Evolutionary conservation across 2,329 filamentous ascomycete species (phyloP).

Genomic region (Diaporthe ampelina): DNA sequence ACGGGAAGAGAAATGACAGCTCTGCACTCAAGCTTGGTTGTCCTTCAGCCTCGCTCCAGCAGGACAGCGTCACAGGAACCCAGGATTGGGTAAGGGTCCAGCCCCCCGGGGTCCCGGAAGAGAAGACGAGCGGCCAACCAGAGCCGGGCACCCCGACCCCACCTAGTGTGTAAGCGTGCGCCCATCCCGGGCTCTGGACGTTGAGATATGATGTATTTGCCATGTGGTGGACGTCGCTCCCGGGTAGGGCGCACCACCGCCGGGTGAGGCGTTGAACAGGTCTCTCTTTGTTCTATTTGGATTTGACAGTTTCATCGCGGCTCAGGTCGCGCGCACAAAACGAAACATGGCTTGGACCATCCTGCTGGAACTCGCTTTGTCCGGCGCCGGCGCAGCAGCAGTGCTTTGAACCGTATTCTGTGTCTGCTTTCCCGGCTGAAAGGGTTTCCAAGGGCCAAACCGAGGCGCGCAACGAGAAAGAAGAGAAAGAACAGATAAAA

Average conservation of each 20-base stretch:
- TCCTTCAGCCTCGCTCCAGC: conserved; percentile 38
- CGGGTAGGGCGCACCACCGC: background rate
- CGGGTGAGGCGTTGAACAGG: conserved; percentile 26
- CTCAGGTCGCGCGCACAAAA: conserved; percentile 23
- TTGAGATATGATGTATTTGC: conserved; percentile 35
- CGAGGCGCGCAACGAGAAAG: conserved; percentile 15
- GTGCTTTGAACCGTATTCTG: conserved; percentile 27
- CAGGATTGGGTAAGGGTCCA: background rate
- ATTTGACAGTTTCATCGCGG: conserved; percentile 28
- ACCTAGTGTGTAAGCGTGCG: background rate
- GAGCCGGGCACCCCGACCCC: conserved; percentile 21
- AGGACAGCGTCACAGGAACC: conserved; percentile 19
- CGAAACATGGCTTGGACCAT: conserved; percentile 34
- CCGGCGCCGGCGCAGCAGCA: background rate
- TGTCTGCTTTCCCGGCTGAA: conserved; percentile 19
- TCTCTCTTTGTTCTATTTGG: conserved; percentile 26
- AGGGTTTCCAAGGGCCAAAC: conserved; percentile 9
- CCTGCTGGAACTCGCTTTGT: conserved; percentile 33
- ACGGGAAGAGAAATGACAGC: conserved; percentile 39
- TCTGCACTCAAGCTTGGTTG: conserved; percentile 36
- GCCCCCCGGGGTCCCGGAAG: background rate
- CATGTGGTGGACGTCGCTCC: conserved; percentile 12
- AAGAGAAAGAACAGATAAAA: conserved; percentile 30
- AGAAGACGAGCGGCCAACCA: conserved; percentile 4
- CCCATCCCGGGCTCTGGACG: conserved; percentile 9